phyloP scores from a whole-genome alignment of 169 alveolate species.

The Eimeria mitis region DNA sequence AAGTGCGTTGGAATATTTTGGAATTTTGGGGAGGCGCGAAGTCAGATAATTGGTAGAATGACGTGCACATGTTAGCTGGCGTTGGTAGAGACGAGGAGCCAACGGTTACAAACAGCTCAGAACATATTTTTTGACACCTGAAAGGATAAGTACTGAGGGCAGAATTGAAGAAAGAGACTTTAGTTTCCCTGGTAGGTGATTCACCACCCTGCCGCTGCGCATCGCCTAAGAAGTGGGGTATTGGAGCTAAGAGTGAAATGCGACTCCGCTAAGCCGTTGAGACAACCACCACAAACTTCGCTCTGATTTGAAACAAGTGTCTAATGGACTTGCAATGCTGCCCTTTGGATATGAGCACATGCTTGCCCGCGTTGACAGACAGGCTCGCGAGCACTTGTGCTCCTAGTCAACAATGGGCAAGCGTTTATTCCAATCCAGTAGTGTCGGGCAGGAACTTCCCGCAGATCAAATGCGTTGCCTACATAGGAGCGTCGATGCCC shows the following conservation, averaged over 20 bases:
- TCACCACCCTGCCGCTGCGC: not conserved
- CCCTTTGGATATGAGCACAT: not conserved
- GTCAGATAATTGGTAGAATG: not conserved
- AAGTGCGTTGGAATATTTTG: not conserved
- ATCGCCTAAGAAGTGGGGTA: not conserved
- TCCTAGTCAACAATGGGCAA: not conserved
- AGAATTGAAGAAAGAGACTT: not conserved
- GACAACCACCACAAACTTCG: too few species aligned
- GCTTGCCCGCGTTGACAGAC: not conserved
- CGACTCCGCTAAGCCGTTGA: not conserved
- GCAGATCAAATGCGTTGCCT: not conserved
- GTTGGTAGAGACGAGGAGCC: not conserved
- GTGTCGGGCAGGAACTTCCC: not conserved
- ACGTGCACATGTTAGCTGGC: not conserved
- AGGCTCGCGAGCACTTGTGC: not conserved
- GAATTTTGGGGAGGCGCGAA: not conserved
- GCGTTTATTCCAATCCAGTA: not conserved
- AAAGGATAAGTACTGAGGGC: not conserved
- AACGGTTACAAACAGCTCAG: not conserved
- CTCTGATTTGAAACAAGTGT: too few species aligned
- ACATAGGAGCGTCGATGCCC: not conserved
- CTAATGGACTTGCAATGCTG: not conserved
- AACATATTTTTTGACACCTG: not conserved
- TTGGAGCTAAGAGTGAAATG: not conserved
- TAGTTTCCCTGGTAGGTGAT: not conserved